Conservation (phyloP, 1,284 basidiomycete species). For the Sporisorium exsertum region DNA sequence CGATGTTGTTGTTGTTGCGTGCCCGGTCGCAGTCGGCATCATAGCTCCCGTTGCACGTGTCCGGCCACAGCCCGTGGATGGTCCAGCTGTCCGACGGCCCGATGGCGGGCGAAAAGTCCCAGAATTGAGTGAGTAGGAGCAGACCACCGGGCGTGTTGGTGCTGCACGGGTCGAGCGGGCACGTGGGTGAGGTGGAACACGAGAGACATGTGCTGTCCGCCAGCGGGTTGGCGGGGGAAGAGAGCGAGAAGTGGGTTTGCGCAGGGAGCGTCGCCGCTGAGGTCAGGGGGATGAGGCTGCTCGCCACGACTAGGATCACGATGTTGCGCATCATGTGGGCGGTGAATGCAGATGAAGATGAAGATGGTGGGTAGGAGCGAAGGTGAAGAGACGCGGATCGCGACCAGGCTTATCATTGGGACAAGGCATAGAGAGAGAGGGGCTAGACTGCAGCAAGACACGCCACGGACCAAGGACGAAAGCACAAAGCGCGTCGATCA, state of each 20-base stretch:
- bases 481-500: conserved; percentile 8
- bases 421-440: not conserved
- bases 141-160: conserved; percentile 55
- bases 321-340: conserved; percentile 7
- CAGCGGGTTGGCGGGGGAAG: not conserved
- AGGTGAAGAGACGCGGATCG: not conserved
- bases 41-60: conserved; percentile 47
- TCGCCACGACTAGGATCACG: not conserved
- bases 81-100: conserved; percentile 51
- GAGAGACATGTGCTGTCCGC: conserved; percentile 30
- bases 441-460: too few species aligned
- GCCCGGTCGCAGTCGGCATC: conserved; percentile 42
- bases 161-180: conserved; percentile 32
- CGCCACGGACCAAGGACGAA: too few species aligned
- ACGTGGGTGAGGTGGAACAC: conserved; percentile 24
- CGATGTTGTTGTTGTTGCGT: conserved; percentile 37
- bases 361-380: not conserved
- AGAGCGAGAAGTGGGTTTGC: conserved; percentile 19
- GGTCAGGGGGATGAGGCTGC: conserved; percentile 1
- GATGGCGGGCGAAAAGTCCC: conserved; percentile 54
- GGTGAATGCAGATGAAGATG: not conserved
- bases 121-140: conserved; percentile 52
- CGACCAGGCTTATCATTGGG: not conserved
- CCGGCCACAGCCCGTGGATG: conserved; percentile 56
- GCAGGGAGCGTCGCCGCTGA: conserved; percentile 6